phyloP scores from a whole-genome alignment of 441 rosid genomes.

The Breynia disticha region DNA sequence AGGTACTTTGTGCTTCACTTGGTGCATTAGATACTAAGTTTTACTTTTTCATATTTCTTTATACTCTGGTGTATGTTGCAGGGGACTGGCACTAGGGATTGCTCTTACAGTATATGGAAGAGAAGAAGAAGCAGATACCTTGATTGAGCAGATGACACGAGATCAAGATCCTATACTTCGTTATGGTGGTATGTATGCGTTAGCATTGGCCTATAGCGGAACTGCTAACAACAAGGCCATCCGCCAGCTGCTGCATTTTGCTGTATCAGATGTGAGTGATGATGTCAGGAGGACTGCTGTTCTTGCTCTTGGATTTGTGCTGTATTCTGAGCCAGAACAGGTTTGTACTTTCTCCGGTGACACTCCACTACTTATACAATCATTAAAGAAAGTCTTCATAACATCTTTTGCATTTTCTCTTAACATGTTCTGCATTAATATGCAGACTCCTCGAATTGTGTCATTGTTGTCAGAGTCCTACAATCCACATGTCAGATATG shows the following conservation, averaged over 20 bases:
- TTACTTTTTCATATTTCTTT: constrained; percentile 5
- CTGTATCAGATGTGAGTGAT: constrained; percentile 94
- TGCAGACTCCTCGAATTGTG: constrained; percentile 94
- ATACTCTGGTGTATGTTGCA: constrained; percentile 14
- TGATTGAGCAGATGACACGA: constrained; percentile 95
- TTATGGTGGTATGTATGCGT: constrained; percentile 97
- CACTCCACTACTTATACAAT: not conserved
- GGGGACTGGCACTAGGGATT: constrained; percentile 88
- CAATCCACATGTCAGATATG: constrained; percentile 98
- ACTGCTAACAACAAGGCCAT: constrained; percentile 98
- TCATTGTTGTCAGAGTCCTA: constrained; percentile 88
- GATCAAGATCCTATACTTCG: constrained; percentile 96
- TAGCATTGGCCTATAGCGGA: constrained; percentile 93
- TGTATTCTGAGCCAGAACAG: constrained; percentile 97
- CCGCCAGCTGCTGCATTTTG: constrained; percentile 94
- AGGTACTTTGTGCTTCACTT: constrained; percentile 36
- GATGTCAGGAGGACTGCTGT: constrained; percentile 98
- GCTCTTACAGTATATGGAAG: constrained; percentile 95
- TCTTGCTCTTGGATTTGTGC: constrained; percentile 92
- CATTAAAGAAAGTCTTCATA: not conserved
- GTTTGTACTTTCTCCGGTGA: constrained; percentile 22
- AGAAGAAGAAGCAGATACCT: constrained; percentile 93
- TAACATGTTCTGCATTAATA: constrained; percentile 1
- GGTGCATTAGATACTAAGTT: not conserved
- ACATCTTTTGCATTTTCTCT: not conserved